These are phyloP conservation scores for Termitomyces sp. DNA, from an alignment of 768 basidiomycete species.

Conservation along the genomic window DNA sequence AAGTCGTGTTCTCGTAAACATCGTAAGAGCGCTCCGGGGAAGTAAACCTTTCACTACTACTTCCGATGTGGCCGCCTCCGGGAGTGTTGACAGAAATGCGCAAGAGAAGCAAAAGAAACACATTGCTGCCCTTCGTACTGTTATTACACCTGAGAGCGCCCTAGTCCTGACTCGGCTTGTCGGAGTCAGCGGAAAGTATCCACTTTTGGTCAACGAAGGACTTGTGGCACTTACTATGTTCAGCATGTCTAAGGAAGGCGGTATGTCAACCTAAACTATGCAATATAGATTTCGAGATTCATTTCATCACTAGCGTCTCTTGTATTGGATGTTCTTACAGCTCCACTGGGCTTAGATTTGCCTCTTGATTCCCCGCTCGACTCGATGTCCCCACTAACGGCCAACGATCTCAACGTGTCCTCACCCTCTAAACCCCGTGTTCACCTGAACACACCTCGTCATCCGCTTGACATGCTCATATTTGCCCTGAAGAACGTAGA, in stretches of 20 bases:
- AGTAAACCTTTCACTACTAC: slow-evolving; percentile 29
- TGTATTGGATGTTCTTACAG: slow-evolving; percentile 55
- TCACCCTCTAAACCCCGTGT: slow-evolving; percentile 31
- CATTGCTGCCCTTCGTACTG: slow-evolving; percentile 43
- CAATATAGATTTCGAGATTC: neutral
- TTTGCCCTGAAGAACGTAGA: slow-evolving; percentile 54
- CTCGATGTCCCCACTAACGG: slow-evolving; percentile 29
- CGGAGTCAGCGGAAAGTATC: slow-evolving; percentile 72
- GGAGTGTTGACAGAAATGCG: slow-evolving; percentile 23
- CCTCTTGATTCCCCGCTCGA: slow-evolving; percentile 25
- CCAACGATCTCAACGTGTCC: slow-evolving; percentile 42
- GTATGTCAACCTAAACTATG: slow-evolving; percentile 33
- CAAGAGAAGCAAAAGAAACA: slow-evolving; percentile 42
- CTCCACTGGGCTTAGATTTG: slow-evolving; percentile 39
- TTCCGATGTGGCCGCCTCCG: slow-evolving; percentile 16
- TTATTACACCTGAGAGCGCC: slow-evolving; percentile 50
- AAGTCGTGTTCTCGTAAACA: slow-evolving; percentile 82
- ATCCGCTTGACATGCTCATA: slow-evolving; percentile 65
- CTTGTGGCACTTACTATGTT: slow-evolving; percentile 78
- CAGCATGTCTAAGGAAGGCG: slow-evolving; percentile 57
- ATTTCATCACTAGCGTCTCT: slow-evolving; percentile 42
- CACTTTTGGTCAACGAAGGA: slow-evolving; percentile 84
- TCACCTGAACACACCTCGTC: slow-evolving; percentile 39
- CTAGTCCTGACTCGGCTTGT: slow-evolving; percentile 66
- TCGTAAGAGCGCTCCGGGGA: slow-evolving; percentile 73